These are phyloP conservation scores for Torulaspora quercuum DNA, from an alignment of 805 yeast genomes.

Conservation along the genomic window DNA sequence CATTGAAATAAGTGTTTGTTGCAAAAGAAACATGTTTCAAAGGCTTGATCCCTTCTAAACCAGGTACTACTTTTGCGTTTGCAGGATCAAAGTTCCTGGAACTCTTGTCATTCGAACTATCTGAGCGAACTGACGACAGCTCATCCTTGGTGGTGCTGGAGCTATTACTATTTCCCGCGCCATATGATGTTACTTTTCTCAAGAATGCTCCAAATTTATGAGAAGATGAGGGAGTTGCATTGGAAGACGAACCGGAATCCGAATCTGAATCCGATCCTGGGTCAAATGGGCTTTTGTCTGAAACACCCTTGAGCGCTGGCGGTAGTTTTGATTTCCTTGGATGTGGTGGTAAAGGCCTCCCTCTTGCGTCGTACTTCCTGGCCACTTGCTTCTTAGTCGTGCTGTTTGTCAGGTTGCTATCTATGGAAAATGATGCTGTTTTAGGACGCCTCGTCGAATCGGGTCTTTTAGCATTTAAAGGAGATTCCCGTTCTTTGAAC, in stretches of 20 bases:
- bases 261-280: slow-evolving; percentile 14
- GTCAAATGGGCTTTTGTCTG: slow-evolving; percentile 10
- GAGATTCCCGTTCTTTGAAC: slow-evolving; percentile 28
- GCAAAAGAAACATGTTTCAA: slow-evolving; percentile 74
- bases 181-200: slow-evolving; percentile 34
- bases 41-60: slow-evolving; percentile 40
- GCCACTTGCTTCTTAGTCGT: slow-evolving; percentile 17
- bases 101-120: slow-evolving; percentile 1
- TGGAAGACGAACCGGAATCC: slow-evolving; percentile 14
- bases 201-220: slow-evolving; percentile 35
- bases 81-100: slow-evolving; percentile 19
- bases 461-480: slow-evolving; percentile 8
- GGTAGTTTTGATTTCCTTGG: slow-evolving; percentile 47
- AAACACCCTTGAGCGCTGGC: slow-evolving; percentile 42
- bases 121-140: slow-evolving; percentile 9
- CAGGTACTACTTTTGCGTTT: slow-evolving; percentile 36
- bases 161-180: slow-evolving; percentile 12
- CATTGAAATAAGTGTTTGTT: slow-evolving; percentile 66
- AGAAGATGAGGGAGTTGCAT: slow-evolving; percentile 16
- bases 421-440: slow-evolving; percentile 28
- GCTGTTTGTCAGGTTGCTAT: slow-evolving; percentile 7
- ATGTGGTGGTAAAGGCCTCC: slow-evolving; percentile 51
- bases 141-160: slow-evolving; percentile 14
- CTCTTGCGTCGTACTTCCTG: slow-evolving; percentile 37
- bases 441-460: slow-evolving; percentile 1